Evolutionary conservation across 441 rosid species (phyloP), one percentile per base, ranked within the genome.

Genomic region (Populus trichocarpa): DNA sequence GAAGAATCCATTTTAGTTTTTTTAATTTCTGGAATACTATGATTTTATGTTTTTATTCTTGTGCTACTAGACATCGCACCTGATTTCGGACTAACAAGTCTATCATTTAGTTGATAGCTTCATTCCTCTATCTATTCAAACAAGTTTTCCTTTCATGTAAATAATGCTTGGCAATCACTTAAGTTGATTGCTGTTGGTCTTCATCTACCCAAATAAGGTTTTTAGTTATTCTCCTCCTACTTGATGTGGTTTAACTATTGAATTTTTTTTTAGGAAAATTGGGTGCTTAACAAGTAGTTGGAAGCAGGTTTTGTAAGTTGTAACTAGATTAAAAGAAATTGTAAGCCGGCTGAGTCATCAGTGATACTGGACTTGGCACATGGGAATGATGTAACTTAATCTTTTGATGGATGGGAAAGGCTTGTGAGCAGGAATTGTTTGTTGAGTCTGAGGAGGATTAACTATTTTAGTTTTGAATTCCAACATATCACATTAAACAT

Each of bases 361-460:
- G 9, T 40, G 28, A 22, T 8, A 32, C 20, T 77, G 63, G 30
- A 70, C 10, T 67, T 22, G 79, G 42, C n/a, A 22, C 32, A 5
- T 20, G 70, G 16, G 69, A 77, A 70, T 64, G 57, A 36, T 11
- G 26, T 57, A 35, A 77, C 40, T 22, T 23, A 22, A 65, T 22
- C 25, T 42, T 40, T 25, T 77, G 30, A 46, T 64, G n/a, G 53
- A 28, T 38, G 70, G 59, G 70, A 26, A 26, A 57, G 59, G 79
- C 28, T 76, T 59, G 25, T 59, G 26, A 70, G 42, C 2, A 5
- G 63, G 20, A 26, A 33, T 5, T 63, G 30, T 30, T 42, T 38
- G 32, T 30, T 30, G 32, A 30, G 32, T 30, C 32, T 30, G 32
- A 30, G 32, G 32, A 30, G 32, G 32, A 30, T 30, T 3, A 30